A percentile compares a stretch with the other conserved stretches of the same genome.
Conservation (phyloP, 331 rosid genomes). For the Erythrophleum ivorense region DNA sequence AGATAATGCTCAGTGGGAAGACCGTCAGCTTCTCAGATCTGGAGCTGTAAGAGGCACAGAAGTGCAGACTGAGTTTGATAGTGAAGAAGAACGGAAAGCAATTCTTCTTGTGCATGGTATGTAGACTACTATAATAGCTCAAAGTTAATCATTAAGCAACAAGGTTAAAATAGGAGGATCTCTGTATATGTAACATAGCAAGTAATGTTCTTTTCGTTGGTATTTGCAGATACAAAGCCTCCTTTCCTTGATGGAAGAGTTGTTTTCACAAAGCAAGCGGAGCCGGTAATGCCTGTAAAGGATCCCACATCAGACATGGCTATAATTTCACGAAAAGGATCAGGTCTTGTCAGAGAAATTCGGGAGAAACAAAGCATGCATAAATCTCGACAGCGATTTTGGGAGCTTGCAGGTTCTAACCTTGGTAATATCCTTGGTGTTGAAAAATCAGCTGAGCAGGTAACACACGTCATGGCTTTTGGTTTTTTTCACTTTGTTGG, state of each 20-base stretch:
- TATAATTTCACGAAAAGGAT: constrained; percentile 96
- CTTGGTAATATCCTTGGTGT: constrained; percentile 95
- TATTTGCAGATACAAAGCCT: constrained; percentile 98
- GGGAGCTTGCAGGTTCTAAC: constrained; percentile 99
- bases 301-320: no score
- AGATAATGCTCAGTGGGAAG: no score
- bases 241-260: constrained; percentile 97
- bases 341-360: constrained; percentile 79
- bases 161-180: no score
- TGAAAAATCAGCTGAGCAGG: constrained; percentile 93
- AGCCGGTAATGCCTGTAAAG: constrained; percentile 93
- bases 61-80: constrained; percentile 95
- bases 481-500: constrained; percentile 32
- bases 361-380: constrained; percentile 86
- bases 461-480: no score
- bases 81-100: constrained; percentile 89
- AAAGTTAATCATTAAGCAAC: no score
- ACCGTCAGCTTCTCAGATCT: no score
- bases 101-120: constrained; percentile 97
- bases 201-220: no score
- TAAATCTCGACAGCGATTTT: constrained; percentile 95
- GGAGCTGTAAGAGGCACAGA: constrained; percentile 97
- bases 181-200: constrained; percentile 34
- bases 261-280: constrained; percentile 93
- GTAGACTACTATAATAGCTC: constrained; percentile 28